Percentiles rank a stretch among this genome's conserved stretches.
phyloP scores from a whole-genome alignment of 305 asterid species.

The Petunia hybrid region DNA sequence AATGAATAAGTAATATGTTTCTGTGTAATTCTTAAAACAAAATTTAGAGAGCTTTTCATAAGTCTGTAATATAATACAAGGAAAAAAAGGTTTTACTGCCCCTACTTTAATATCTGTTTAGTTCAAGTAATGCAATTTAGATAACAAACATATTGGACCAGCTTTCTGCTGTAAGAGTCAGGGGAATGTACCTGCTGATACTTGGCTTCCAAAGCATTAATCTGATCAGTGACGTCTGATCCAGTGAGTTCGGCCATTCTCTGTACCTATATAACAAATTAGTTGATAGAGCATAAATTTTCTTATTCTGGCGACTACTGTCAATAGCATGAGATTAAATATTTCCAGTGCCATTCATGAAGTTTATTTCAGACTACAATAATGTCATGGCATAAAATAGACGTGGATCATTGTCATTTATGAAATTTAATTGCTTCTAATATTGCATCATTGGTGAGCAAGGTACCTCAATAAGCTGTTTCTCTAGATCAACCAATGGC shows the following conservation, averaged over 20 bases:
- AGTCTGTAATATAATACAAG: not conserved
- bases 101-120: not conserved
- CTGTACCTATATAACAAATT: conserved; percentile 63
- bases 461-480: conserved; percentile 64
- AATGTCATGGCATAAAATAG: conserved; percentile 47
- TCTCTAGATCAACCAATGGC: conserved; percentile 71
- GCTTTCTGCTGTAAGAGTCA: not conserved
- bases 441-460: conserved; percentile 41
- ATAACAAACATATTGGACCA: not conserved
- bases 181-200: conserved; percentile 70
- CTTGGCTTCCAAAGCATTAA: conserved; percentile 73
- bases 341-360: not conserved
- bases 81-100: not conserved
- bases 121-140: not conserved
- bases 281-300: conserved; percentile 19
- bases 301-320: not conserved
- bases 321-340: not conserved
- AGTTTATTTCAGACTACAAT: conserved; percentile 45
- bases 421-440: conserved; percentile 56
- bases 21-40: not conserved
- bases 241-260: conserved; percentile 94
- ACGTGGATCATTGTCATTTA: conserved; percentile 50
- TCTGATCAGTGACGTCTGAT: conserved; percentile 81
- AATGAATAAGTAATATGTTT: not conserved
- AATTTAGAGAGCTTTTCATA: not conserved